Base-by-base conservation (phyloP, 2,329 filamentous ascomycete genomes). In the Pyrenochaeta sp. region DNA sequence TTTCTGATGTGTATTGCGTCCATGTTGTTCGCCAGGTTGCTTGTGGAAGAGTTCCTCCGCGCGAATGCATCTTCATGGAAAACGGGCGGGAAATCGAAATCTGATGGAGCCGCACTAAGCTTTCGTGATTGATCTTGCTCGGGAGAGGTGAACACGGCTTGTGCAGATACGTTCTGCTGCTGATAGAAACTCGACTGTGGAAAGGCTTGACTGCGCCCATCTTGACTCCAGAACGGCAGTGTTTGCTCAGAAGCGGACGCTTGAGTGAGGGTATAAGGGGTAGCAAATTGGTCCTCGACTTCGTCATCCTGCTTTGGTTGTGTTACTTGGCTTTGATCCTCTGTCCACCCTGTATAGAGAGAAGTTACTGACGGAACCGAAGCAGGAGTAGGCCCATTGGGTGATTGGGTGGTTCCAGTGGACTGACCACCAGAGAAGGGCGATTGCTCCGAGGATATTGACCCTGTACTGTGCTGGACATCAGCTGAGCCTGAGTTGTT, bases 11-110 rank as follows among this genome's bases (percentile, higher is more conserved):
- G 72, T 19, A 79, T 76, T 15, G 72, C 72, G 47, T 76, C 73
- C 58, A 79, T 77, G 30, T 76, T 78, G 48, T 70, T 69, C n/a
- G 76, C 74, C 19, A 79, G 64, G 30, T 74, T 77, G 52, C 71
- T 76, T 6, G 76, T 76, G 4, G 77, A 78, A 2, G 77, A 79
- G 44, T 77, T 77, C 19, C 76, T 71, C 32, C 76, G 71, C 12
- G 70, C 56, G 47, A 67, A 75, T 1, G 52, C 60, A n/a, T 77
- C 75, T 13, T 76, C 73, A 22, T 68, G 63, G 52, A 76, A 78
- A 15, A 63, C 49, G 10, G 67, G 60, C 22, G 68, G 69, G 9
- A 64, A 58, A 10, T 77, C 75, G 36, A 75, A 71, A 43, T 78
- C 76, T 4, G 69, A 66, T 28, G 69, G 63, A 25, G 66, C 68